Evolutionary conservation across 2,329 filamentous ascomycete genomes (phyloP).

Genomic region (Botrytis paeoniae): DNA sequence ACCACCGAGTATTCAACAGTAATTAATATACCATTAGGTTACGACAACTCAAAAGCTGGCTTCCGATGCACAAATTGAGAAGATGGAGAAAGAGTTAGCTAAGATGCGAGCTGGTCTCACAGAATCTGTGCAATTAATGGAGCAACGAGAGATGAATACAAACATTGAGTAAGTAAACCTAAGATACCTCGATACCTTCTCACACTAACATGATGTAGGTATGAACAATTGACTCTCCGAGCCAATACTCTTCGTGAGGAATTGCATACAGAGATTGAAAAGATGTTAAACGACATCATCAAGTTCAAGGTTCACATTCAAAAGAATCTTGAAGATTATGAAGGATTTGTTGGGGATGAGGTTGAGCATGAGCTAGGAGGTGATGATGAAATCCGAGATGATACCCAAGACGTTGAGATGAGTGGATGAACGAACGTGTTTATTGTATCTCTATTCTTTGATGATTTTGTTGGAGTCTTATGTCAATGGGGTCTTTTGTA

Average conservation of each 20-base stretch:
- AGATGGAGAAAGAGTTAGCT: conserved; percentile 97
- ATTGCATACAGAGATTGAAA: conserved; percentile 94
- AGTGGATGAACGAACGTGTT: conserved; percentile 23
- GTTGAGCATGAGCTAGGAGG: conserved; percentile 77
- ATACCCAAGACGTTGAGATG: conserved; percentile 51
- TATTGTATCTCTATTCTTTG: neutral
- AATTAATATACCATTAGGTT: conserved; percentile 38
- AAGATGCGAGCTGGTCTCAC: conserved; percentile 82
- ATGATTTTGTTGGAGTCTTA: conserved; percentile 1
- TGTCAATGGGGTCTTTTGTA: neutral
- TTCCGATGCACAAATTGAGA: conserved; percentile 91
- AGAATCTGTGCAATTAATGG: conserved; percentile 86
- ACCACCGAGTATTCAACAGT: neutral
- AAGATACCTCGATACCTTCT: neutral
- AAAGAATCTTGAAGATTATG: conserved; percentile 88
- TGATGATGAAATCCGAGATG: conserved; percentile 55
- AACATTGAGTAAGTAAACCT: conserved; percentile 75
- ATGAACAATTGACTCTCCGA: conserved; percentile 85
- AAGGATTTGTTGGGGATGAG: conserved; percentile 88
- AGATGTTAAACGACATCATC: conserved; percentile 94
- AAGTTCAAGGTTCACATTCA: conserved; percentile 98
- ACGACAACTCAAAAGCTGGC: conserved; percentile 84
- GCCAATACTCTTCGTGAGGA: conserved; percentile 88
- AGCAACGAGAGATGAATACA: conserved; percentile 93
- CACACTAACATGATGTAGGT: conserved; percentile 49